Evolutionary conservation across 164 flowering plant species (phyloP).

Genomic region (Brasenia schreberi): DNA sequence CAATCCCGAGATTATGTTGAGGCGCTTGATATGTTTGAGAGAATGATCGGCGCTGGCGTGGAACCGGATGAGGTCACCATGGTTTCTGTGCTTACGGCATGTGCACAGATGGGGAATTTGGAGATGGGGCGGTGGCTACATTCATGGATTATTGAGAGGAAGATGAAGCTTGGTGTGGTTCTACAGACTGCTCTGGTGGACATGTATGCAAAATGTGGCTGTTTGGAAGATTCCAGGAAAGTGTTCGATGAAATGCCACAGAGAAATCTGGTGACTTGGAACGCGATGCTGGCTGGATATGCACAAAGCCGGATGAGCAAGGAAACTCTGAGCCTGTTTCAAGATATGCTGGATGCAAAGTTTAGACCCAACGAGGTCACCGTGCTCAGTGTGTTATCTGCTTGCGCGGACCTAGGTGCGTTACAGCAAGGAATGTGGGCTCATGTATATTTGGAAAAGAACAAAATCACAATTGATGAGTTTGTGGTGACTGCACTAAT

Average conservation of each 20-base stretch:
- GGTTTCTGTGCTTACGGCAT: conserved; percentile 7
- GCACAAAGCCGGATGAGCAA: conserved; percentile 14
- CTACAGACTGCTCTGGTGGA: conserved; percentile 49
- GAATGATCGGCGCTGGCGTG: neutral
- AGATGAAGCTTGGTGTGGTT: conserved; percentile 32
- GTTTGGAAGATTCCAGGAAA: conserved; percentile 30
- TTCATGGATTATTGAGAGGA: conserved; percentile 20
- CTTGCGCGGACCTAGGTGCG: conserved; percentile 7
- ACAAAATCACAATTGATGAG: neutral
- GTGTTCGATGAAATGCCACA: conserved; percentile 29
- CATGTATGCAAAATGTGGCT: conserved; percentile 72
- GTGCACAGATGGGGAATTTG: conserved; percentile 25
- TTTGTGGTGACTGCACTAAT: conserved; percentile 20
- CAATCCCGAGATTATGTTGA: conserved; percentile 14
- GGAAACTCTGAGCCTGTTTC: conserved; percentile 5
- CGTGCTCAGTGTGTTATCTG: conserved; percentile 5
- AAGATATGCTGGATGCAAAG: conserved; percentile 1
- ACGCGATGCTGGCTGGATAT: conserved; percentile 25
- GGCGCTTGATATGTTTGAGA: conserved; percentile 4
- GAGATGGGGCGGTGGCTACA: conserved; percentile 49
- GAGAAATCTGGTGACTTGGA: conserved; percentile 28
- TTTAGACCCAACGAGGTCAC: conserved; percentile 5
- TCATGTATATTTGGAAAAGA: conserved; percentile 3
- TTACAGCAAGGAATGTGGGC: conserved; percentile 9
- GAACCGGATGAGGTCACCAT: conserved; percentile 5